Evolutionary conservation across 164 flowering plant genomes (phyloP).

Genomic region (Protea cynaroides): DNA sequence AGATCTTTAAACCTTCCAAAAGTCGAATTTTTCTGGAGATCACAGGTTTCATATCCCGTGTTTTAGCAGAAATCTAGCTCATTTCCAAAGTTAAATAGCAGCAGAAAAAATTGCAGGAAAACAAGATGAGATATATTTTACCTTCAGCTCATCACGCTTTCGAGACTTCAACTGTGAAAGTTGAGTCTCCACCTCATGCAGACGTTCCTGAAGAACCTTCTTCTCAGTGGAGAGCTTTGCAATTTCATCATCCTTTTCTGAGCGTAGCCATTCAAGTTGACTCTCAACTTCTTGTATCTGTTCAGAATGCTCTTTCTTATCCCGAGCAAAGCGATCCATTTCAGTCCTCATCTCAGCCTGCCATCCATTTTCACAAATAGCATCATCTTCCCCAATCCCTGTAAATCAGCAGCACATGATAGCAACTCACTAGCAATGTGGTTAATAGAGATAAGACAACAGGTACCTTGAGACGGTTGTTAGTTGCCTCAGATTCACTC

Average conservation of each 20-base stretch:
- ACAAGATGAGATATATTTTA: constrained; percentile 13
- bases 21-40: too few species aligned
- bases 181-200: constrained; percentile 90
- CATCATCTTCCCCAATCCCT: constrained; percentile 1
- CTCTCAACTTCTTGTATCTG: constrained; percentile 77
- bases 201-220: constrained; percentile 80
- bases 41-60: too few species aligned
- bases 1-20: too few species aligned
- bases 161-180: constrained; percentile 84
- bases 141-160: constrained; percentile 97
- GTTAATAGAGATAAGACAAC: constrained; percentile 6
- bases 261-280: constrained; percentile 91
- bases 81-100: too few species aligned
- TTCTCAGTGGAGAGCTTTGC: constrained; percentile 69
- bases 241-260: constrained; percentile 84
- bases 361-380: constrained; percentile 18
- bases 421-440: not conserved
- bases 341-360: constrained; percentile 93
- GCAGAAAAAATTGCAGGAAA: too few species aligned
- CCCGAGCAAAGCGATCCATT: constrained; percentile 76
- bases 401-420: not conserved
- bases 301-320: constrained; percentile 75
- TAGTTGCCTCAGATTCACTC: constrained; percentile 73
- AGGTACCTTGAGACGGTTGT: constrained; percentile 78
- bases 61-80: too few species aligned